Conservation (phyloP, 768 basidiomycete species). For the Hericium coralloides region DNA sequence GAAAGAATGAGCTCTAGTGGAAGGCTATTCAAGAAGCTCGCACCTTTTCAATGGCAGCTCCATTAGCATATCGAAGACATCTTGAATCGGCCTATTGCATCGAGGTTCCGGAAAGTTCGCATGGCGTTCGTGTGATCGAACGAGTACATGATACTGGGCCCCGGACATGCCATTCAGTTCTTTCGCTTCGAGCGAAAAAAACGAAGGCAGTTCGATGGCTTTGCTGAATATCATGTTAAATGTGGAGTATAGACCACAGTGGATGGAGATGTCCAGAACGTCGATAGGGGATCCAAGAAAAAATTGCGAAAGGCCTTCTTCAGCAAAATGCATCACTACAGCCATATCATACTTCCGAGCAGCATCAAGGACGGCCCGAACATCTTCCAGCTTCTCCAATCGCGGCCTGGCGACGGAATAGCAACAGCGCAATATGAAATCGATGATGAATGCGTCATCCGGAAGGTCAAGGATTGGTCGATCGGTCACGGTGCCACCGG, state of each 20-base stretch:
- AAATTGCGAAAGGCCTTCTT: background rate
- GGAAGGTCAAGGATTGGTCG: too few species aligned
- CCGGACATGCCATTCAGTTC: background rate
- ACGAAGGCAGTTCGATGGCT: background rate
- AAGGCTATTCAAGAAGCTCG: background rate
- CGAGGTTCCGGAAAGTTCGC: too few species aligned
- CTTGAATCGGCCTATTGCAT: too few species aligned
- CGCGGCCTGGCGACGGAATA: background rate
- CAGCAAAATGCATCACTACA: background rate
- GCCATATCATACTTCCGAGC: conserved; percentile 8
- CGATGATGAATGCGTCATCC: background rate
- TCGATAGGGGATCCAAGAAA: conserved; percentile 3
- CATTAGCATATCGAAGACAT: too few species aligned
- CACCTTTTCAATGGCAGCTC: too few species aligned
- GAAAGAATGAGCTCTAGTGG: too few species aligned
- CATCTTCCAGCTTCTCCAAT: background rate
- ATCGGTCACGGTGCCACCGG: too few species aligned
- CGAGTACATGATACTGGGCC: background rate
- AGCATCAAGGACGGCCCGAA: conserved; percentile 2
- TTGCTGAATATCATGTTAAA: background rate
- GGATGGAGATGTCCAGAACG: conserved; percentile 1
- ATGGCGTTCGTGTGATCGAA: background rate
- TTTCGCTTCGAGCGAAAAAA: background rate
- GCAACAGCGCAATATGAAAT: conserved; percentile 4
- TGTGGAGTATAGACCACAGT: background rate